These are phyloP conservation scores for Kalmusia sp. DNA, from an alignment of 2,329 filamentous ascomycete genomes.

Conservation along the genomic window DNA sequence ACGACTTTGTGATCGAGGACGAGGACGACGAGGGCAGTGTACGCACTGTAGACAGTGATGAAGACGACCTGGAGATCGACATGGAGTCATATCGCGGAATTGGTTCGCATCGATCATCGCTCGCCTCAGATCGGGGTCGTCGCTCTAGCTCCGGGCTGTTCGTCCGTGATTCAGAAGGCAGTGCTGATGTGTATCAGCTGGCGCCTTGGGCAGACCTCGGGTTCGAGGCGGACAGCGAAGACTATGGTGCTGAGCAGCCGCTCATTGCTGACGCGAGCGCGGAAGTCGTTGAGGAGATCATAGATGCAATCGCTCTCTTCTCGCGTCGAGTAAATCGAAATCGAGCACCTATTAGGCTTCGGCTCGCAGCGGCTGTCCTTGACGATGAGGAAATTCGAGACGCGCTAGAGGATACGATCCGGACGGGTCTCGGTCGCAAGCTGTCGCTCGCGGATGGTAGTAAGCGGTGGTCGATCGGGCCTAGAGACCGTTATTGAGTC, in stretches of 20 bases:
- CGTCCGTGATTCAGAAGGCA: conserved; percentile 1
- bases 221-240: background rate
- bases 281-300: conserved; percentile 23
- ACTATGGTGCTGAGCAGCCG: background rate
- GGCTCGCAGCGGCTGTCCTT: conserved; percentile 6
- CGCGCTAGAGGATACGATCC: conserved; percentile 6
- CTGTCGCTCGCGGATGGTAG: conserved; percentile 10
- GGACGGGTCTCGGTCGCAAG: conserved; percentile 8
- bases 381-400: conserved; percentile 11
- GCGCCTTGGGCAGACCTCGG: conserved; percentile 1
- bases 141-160: conserved; percentile 7
- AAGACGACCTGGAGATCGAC: background rate
- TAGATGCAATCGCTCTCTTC: conserved; percentile 22
- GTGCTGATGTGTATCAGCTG: background rate
- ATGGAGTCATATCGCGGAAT: no score
- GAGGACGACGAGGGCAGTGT: background rate
- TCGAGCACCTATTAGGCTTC: conserved; percentile 9
- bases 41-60: background rate
- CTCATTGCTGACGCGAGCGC: conserved; percentile 6
- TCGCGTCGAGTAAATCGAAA: conserved; percentile 20
- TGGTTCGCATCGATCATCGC: no score
- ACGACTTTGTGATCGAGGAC: conserved; percentile 22
- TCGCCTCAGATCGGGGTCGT: background rate
- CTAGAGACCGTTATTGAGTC: background rate
- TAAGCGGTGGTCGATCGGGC: conserved; percentile 12